Evolutionary conservation across 495 filamentous ascomycete species (phyloP).

Genomic region (Letharia lupina): DNA sequence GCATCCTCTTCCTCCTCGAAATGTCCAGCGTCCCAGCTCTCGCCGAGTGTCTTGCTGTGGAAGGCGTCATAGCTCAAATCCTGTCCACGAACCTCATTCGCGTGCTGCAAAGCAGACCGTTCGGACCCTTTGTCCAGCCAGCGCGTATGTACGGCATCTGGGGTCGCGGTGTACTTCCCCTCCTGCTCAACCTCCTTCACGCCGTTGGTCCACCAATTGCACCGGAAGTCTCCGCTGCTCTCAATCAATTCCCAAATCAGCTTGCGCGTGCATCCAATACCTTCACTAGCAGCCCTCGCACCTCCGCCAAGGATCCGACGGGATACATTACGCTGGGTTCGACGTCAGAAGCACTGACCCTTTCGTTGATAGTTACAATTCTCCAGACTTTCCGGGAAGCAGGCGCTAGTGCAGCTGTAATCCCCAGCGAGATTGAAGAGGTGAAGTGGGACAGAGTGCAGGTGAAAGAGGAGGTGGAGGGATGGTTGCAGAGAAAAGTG

Average conservation of each 20-base stretch:
- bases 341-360: constrained; percentile 64
- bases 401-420: constrained; percentile 48
- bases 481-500: constrained; percentile 54
- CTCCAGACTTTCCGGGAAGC: constrained; percentile 52
- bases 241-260: constrained; percentile 74
- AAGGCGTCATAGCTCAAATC: constrained; percentile 69
- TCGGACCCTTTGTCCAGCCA: constrained; percentile 58
- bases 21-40: constrained; percentile 72
- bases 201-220: constrained; percentile 70
- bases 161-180: constrained; percentile 75
- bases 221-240: constrained; percentile 73
- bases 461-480: constrained; percentile 71
- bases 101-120: constrained; percentile 57
- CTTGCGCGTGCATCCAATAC: constrained; percentile 54
- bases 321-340: constrained; percentile 58
- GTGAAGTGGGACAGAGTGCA: constrained; percentile 62
- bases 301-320: constrained; percentile 24
- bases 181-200: constrained; percentile 83
- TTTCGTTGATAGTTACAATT: constrained; percentile 63
- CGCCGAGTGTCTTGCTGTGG: constrained; percentile 81
- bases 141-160: constrained; percentile 68
- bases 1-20: constrained; percentile 78
- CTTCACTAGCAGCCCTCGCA: constrained; percentile 39
- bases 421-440: constrained; percentile 52
- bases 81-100: constrained; percentile 66